A percentile compares a stretch with the other conserved stretches of the same genome.
Evolutionary conservation across 2,329 filamentous ascomycete genomes (phyloP).

Genomic region (Diaporthe sp.): DNA sequence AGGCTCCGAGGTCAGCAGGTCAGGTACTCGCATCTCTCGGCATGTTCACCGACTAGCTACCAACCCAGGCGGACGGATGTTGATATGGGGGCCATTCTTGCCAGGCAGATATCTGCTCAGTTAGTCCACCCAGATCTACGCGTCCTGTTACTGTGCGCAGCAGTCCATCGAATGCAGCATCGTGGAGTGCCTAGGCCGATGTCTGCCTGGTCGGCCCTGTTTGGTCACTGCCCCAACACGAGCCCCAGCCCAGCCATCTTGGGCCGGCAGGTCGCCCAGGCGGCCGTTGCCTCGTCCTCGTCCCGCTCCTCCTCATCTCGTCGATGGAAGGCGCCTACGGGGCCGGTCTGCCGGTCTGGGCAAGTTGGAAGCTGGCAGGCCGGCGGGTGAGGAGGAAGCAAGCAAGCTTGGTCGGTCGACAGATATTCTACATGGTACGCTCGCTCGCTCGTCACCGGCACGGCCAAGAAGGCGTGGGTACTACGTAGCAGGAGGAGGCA

Average conservation of each 20-base stretch:
- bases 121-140: background rate
- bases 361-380: background rate
- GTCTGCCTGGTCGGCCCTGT: conserved; percentile 19
- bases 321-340: background rate
- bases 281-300: conserved; percentile 23
- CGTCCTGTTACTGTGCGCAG: background rate
- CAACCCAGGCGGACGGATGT: background rate
- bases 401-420: conserved; percentile 6
- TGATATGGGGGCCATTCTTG: background rate
- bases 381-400: background rate
- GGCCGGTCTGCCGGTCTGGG: conserved; percentile 11
- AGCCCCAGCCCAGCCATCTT: conserved; percentile 17
- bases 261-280: conserved; percentile 19
- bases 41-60: conserved; percentile 1
- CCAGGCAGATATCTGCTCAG: conserved; percentile 5
- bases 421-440: background rate
- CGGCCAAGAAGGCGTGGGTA: background rate
- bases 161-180: conserved; percentile 14
- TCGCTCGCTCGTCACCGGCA: background rate
- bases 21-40: background rate
- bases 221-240: background rate
- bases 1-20: conserved; percentile 2
- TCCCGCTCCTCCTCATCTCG: background rate
- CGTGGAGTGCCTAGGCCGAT: conserved; percentile 13
- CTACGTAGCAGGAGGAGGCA: conserved; percentile 8